Conservation (phyloP, 1,284 basidiomycete species). For the Trametes polyzona region DNA sequence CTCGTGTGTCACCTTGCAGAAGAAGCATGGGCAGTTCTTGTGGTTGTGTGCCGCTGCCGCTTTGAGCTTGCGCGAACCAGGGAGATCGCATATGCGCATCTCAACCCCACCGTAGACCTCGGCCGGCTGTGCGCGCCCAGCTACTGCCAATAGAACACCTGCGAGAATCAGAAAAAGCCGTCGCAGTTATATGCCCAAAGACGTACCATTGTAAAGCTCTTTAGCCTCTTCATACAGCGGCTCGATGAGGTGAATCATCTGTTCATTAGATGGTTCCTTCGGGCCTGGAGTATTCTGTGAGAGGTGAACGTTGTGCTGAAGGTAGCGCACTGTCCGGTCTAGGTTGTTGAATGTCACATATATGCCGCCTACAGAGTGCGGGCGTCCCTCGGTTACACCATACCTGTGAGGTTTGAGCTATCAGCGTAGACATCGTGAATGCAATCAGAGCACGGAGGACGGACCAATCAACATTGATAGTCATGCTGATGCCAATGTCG, state of each 20-base stretch:
- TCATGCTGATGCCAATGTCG: slow-evolving; percentile 30
- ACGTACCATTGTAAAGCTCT: too few species aligned
- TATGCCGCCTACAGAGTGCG: slow-evolving; percentile 34
- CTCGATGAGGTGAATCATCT: slow-evolving; percentile 26
- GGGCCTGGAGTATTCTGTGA: slow-evolving; percentile 4
- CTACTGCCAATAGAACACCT: neutral
- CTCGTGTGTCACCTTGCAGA: neutral
- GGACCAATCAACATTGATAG: slow-evolving; percentile 35
- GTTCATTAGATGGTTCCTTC: slow-evolving; percentile 25
- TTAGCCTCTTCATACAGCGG: too few species aligned
- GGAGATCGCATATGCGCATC: neutral
- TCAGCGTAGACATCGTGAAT: too few species aligned
- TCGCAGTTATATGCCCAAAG: too few species aligned
- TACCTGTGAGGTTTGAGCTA: slow-evolving; percentile 27
- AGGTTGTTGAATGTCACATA: slow-evolving; percentile 36
- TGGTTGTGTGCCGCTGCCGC: neutral
- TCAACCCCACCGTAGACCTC: neutral
- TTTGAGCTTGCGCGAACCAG: neutral
- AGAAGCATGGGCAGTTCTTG: neutral
- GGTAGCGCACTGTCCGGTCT: slow-evolving; percentile 23
- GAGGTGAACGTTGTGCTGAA: slow-evolving; percentile 31
- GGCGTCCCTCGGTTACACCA: slow-evolving; percentile 25
- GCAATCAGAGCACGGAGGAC: too few species aligned
- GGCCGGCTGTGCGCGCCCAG: neutral
- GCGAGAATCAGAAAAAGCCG: neutral